Evolutionary conservation across 192 early-diverging fungal genomes (phyloP).

Genomic region (Funneliformis geosporum): DNA sequence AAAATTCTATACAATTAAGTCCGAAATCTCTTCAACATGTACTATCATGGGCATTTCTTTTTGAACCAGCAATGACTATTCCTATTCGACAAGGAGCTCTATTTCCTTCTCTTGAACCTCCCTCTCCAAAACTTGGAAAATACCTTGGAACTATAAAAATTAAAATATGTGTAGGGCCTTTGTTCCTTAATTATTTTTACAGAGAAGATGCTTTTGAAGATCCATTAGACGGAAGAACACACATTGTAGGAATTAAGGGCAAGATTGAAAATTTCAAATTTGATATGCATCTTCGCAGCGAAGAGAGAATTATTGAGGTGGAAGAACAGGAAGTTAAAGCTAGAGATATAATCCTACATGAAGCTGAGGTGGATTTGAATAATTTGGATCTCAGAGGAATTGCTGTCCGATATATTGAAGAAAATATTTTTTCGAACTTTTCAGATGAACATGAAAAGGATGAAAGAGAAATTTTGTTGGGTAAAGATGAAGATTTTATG

Average conservation of each 20-base stretch:
- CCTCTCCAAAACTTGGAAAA: slow-evolving; percentile 42
- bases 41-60: slow-evolving; percentile 42
- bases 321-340: slow-evolving; percentile 39
- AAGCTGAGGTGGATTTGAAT: slow-evolving; percentile 45
- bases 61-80: slow-evolving; percentile 47
- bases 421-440: neutral
- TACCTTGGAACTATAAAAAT: slow-evolving; percentile 47
- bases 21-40: slow-evolving; percentile 43
- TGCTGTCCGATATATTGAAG: slow-evolving; percentile 26
- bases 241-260: slow-evolving; percentile 45
- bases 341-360: slow-evolving; percentile 39
- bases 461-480: neutral
- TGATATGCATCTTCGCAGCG: slow-evolving; percentile 44
- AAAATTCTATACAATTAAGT: slow-evolving; percentile 46
- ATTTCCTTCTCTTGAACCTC: slow-evolving; percentile 39
- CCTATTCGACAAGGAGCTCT: slow-evolving; percentile 42
- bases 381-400: slow-evolving; percentile 43
- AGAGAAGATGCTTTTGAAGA: slow-evolving; percentile 39
- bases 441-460: slow-evolving; percentile 28
- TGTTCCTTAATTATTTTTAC: slow-evolving; percentile 43
- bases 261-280: slow-evolving; percentile 40
- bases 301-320: slow-evolving; percentile 31
- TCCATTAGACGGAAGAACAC: slow-evolving; percentile 37
- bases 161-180: slow-evolving; percentile 40
- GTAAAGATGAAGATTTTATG: slow-evolving; percentile 36